Base-by-base conservation (phyloP, 257 asterid species). In the Datura wrightii region DNA sequence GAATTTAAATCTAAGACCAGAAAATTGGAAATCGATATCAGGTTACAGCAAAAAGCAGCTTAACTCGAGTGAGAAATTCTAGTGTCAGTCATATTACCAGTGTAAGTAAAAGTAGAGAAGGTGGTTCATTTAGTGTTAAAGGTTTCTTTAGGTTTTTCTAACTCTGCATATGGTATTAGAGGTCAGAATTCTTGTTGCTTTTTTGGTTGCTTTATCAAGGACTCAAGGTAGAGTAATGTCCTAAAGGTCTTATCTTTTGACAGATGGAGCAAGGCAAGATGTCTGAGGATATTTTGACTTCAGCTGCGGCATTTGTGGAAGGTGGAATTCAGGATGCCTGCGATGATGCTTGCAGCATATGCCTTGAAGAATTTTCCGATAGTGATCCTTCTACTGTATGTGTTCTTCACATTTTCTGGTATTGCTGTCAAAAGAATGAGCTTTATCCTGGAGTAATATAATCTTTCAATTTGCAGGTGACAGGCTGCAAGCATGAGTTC, bases 271-370 rank as follows among this genome's bases (percentile, higher is more conserved):
- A 94, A 55, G 92, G 89, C 81, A 90, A 88, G 84, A 80, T 81
- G 44, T 82, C 94, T 54, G 98, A 92, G 84, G 91, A 59, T 85
- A 92, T 88, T 79, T 88, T 95, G 94, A 92, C 94, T 70, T 95
- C 97, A n/a, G 94, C 98, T 55, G 97, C 94, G 5, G 98, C 99
- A 48, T 95, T 95, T 81, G 97, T 95, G 67, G 98, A 94, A 88
- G 98, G 99, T 66, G 99, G 98, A 85, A 89, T 95, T 83, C 99
- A 93, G 85, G 97, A 94, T 39, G 94, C 99, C 74, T 95, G 96
- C 84, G 94, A 95, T 88, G 99, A 94, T 89, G 87, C 97, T 89
- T 95, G 99, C 91, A 94, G 99, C 90, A 94, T 95, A 87, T 95
- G 99, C 86, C 98, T 95, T 39, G 99, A 95, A 87, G 95, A 81